Base-by-base conservation (phyloP, 768 basidiomycete species). In the Collybia nuda region DNA sequence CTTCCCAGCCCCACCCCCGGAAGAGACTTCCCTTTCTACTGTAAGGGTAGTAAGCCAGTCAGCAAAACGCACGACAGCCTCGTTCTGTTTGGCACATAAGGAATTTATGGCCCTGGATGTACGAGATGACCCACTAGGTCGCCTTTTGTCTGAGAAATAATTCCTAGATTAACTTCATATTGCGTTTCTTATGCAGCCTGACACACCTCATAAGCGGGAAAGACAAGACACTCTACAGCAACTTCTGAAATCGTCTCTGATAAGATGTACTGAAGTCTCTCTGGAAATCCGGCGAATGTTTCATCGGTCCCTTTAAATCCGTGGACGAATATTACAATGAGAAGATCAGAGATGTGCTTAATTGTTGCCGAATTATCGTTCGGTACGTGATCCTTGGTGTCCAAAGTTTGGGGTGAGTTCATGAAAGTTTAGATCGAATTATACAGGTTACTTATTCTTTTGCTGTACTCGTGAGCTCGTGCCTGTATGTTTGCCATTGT, bases 41-140 rank as follows among this genome's bases (percentile, higher is more conserved):
- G 88, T 90, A 18, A 91, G 69, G n/a, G 83, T 88, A 0, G 91
- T 88, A 38, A 97, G 79, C 95, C 94, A 97, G 62, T 96, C 93
- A 6, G 91, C 83, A 66, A 97, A 95, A 6, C 82, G 81, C 24
- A 86, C 80, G 2, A 93, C 88, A 12, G 94, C 92, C 62, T 85
- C 85, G 40, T 77, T 80, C 92, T 94, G 55, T 48, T 3, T 14
- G 6, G 9, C 14, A 32, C 9, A 32, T 32, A 21, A 56, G 53
- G 24, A 40, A 39, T 50, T 45, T 51, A 50, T 45, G 48, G 47
- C 46, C 17, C 44, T 40, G 28, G 48, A 18, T 44, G 40, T 48
- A 43, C 28, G 28, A 44, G 37, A 44, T 22, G 21, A 73, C 84
- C 57, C 62, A 94, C 93, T 67, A 97, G 69, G 48, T 94, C 87